These are phyloP conservation scores for Pleomassaria siparia DNA, from an alignment of 2,329 filamentous ascomycete genomes.

Conservation along the genomic window DNA sequence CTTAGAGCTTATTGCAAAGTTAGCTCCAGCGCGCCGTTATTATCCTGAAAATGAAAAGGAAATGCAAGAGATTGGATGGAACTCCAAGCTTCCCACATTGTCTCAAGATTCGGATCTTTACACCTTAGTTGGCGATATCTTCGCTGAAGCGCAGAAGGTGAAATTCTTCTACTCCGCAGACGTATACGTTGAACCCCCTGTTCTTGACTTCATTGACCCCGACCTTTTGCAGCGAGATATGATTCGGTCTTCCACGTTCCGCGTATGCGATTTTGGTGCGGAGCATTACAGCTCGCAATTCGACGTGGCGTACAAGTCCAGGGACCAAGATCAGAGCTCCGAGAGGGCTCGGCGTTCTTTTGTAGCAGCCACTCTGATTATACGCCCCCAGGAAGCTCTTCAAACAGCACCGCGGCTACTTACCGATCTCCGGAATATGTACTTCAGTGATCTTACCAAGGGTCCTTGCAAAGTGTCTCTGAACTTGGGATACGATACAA, in stretches of 20 bases:
- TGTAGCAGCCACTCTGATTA: slow-evolving; percentile 17
- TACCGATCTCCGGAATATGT: background rate
- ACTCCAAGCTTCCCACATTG: slow-evolving; percentile 37
- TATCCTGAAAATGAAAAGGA: slow-evolving; percentile 46
- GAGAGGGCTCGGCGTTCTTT: slow-evolving; percentile 15
- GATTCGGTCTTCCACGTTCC: slow-evolving; percentile 34
- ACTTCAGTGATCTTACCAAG: slow-evolving; percentile 10
- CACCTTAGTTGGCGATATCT: slow-evolving; percentile 19
- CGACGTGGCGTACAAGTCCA: slow-evolving; percentile 26
- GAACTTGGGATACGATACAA: slow-evolving; percentile 20
- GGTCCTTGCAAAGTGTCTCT: slow-evolving; percentile 6
- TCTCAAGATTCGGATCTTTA: slow-evolving; percentile 36
- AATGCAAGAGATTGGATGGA: slow-evolving; percentile 52
- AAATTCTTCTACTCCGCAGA: slow-evolving; percentile 16
- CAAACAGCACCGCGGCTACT: background rate
- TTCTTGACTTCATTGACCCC: slow-evolving; percentile 7
- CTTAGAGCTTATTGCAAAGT: slow-evolving; percentile 27
- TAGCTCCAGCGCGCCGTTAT: slow-evolving; percentile 43
- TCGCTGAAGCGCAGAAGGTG: slow-evolving; percentile 22
- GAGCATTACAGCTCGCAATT: slow-evolving; percentile 21
- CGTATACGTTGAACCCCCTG: slow-evolving; percentile 4
- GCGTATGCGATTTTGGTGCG: slow-evolving; percentile 34
- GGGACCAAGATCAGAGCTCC: slow-evolving; percentile 10
- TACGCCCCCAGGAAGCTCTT: slow-evolving; percentile 15
- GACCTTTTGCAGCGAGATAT: slow-evolving; percentile 29